Base-by-base conservation (phyloP, 352 stramenopile genomes). In the Blastocystis sp. region DNA sequence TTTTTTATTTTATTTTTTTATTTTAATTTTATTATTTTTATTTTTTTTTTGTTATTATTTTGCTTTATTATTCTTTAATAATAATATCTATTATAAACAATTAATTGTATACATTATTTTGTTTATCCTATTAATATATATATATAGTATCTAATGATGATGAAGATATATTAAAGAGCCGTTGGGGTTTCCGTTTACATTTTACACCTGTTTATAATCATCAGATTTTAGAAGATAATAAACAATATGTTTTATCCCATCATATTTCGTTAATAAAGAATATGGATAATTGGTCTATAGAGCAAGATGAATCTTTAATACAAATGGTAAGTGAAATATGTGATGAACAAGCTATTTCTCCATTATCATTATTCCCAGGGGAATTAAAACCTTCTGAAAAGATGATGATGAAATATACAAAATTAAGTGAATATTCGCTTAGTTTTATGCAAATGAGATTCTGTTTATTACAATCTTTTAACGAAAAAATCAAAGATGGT, bases 111-210 rank as follows among this genome's bases (percentile, higher is more conserved):
- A n/a, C n/a, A n/a, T n/a, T n/a, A 62, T 16, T 33, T 52, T 25
- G 44, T 28, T 55, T 23, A 43, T 28, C 0, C 13, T n/a, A 16
- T n/a, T 55, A 23, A 9, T 3, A 10, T 23, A 43, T 9, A 42
- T 1, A 13, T 39, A 3, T 16, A n/a, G 7, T 40, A 4, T 62
- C 36, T 43, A 23, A 3, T 19, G 35, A 32, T 19, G 13, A 13
- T 10, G 13, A 11, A 28, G 11, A 34, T 27, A 34, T 31, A 27
- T 54, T 54, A 18, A 54, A 52, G 19, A 24, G 23, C 2, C 52
- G 52, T 6, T 62, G 52, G 52, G 52, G 52, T 7, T 62, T 62
- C 52, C 33, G 52, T 16, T 42, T 62, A n/a, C 52, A 49, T 28
- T 39, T 62, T 16, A 32, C 54, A 5, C 52, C 52, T 18, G 36